Evolutionary conservation across 1,139 yeast genomes (phyloP).

Genomic region (Taphrina wiesneri): DNA sequence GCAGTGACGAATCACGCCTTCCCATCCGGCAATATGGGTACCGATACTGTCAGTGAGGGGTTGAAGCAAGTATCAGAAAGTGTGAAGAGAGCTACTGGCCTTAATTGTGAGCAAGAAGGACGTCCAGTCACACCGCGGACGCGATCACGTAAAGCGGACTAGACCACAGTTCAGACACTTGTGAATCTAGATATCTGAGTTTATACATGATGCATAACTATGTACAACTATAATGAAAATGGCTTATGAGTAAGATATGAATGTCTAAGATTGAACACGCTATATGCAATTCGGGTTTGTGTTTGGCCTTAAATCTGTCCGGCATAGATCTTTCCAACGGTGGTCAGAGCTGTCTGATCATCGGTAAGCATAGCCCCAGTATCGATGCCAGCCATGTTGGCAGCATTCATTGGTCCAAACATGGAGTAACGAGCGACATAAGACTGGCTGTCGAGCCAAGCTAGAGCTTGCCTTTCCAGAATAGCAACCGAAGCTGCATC

Average conservation of each 20-base stretch:
- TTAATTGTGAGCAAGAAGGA: neutral
- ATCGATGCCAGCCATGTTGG: slow-evolving; percentile 29
- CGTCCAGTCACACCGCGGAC: slow-evolving; percentile 9
- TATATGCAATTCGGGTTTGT: no score
- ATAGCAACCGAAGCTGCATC: slow-evolving; percentile 3
- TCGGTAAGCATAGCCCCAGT: slow-evolving; percentile 17
- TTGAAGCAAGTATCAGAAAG: neutral
- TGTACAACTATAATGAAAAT: neutral
- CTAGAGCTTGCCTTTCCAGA: slow-evolving; percentile 17
- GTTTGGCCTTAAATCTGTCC: slow-evolving; percentile 2
- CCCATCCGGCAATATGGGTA: slow-evolving; percentile 30
- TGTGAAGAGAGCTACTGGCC: neutral
- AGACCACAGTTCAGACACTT: neutral
- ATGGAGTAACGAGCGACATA: slow-evolving; percentile 29
- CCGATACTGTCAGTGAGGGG: neutral
- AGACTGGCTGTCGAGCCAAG: slow-evolving; percentile 31
- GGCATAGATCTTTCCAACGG: slow-evolving; percentile 19
- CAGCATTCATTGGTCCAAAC: slow-evolving; percentile 34
- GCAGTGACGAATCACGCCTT: slow-evolving; percentile 26
- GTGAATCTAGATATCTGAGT: neutral
- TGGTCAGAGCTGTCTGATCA: slow-evolving; percentile 8
- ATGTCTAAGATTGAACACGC: neutral
- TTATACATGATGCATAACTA: neutral
- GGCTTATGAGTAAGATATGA: neutral
- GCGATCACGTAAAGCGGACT: slow-evolving; percentile 18